These are phyloP conservation scores for Sphaerostilbella broomeana DNA, from an alignment of 2,329 filamentous ascomycete species.

Conservation along the genomic window DNA sequence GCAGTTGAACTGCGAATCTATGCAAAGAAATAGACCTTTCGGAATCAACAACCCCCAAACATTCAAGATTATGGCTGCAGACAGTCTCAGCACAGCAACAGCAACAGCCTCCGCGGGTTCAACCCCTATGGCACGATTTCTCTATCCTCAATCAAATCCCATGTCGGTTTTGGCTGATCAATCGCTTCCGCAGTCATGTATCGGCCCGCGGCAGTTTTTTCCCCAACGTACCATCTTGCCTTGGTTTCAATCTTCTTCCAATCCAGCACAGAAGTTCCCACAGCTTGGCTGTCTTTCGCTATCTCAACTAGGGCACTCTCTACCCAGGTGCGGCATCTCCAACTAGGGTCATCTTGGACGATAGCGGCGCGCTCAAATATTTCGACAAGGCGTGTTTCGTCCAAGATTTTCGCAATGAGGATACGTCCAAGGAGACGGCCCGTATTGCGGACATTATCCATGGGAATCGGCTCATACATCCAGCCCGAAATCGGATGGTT, in stretches of 20 bases:
- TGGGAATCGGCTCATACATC: constrained; percentile 21
- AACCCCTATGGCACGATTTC: constrained; percentile 18
- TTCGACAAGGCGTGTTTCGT: constrained; percentile 26
- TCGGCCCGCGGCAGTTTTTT: constrained; percentile 24
- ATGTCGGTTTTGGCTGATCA: constrained; percentile 25
- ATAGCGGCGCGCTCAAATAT: constrained; percentile 28
- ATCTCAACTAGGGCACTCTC: constrained; percentile 28
- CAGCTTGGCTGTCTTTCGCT: constrained; percentile 26
- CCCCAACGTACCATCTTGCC: constrained; percentile 28
- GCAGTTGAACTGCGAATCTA: too few relatives aligned
- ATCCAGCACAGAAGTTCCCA: constrained; percentile 31
- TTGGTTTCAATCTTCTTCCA: constrained; percentile 31
- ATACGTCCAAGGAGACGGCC: constrained; percentile 30
- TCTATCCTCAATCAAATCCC: constrained; percentile 21
- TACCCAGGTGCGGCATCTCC: constrained; percentile 36
- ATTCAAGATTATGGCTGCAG: too few relatives aligned
- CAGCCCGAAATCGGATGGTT: constrained; percentile 19
- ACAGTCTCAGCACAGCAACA: too few relatives aligned
- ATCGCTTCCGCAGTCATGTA: constrained; percentile 14
- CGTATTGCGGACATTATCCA: constrained; percentile 19
- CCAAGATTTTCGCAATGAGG: constrained; percentile 32
- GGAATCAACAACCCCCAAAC: too few relatives aligned
- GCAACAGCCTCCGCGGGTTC: background rate
- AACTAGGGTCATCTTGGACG: constrained; percentile 28
- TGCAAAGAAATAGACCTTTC: too few relatives aligned